Conservation (phyloP, 441 rosid species). For the Brassica balearica region DNA sequence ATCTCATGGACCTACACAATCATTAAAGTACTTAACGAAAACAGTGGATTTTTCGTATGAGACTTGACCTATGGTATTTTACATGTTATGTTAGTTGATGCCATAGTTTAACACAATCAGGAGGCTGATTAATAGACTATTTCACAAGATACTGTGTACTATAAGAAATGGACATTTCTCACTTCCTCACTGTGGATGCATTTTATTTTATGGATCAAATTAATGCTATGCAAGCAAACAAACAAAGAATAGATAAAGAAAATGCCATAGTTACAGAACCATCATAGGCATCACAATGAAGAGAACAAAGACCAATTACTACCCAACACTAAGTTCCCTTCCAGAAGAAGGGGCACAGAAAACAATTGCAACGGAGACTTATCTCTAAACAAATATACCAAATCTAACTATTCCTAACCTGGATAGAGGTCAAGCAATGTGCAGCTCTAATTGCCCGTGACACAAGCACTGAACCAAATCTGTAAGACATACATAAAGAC, state of each 20-base stretch:
- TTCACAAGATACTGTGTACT: conserved; percentile 6
- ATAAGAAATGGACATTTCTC: not conserved
- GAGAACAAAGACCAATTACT: not conserved
- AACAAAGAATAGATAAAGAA: not conserved
- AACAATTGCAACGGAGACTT: conserved; percentile 6
- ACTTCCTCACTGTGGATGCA: not conserved
- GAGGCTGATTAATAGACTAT: not conserved
- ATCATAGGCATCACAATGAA: not conserved
- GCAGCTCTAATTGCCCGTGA: conserved; percentile 96
- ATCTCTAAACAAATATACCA: not conserved
- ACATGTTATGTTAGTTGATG: no score
- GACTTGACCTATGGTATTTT: no score
- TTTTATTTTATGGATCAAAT: conserved; percentile 3
- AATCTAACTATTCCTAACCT: conserved; percentile 61
- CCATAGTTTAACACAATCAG: conserved; percentile 2
- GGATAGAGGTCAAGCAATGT: conserved; percentile 96
- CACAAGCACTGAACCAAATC: conserved; percentile 87
- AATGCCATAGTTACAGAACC: not conserved
- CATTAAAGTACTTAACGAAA: not conserved
- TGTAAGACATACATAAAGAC: conserved; percentile 43
- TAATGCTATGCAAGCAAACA: not conserved
- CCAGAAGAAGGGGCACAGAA: not conserved
- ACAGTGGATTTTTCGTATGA: no score
- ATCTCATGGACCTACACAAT: not conserved
- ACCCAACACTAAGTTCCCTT: conserved; percentile 6